Percentiles rank a stretch among this genome's conserved stretches.
These are phyloP conservation scores for Sporothrix humicola DNA, from an alignment of 2,329 filamentous ascomycete genomes.

Conservation along the genomic window DNA sequence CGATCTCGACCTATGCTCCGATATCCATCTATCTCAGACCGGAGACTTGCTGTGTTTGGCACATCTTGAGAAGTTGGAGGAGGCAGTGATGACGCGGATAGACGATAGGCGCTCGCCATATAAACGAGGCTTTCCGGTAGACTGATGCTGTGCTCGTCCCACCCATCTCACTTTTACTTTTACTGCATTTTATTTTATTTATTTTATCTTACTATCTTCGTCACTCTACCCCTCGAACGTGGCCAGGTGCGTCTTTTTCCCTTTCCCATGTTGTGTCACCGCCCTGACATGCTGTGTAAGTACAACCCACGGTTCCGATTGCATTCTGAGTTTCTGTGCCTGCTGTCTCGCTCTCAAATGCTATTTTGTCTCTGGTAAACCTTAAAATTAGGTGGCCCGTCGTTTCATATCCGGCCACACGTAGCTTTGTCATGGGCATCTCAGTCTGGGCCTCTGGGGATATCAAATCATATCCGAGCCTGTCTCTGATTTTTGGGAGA, in stretches of 20 bases:
- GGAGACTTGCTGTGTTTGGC: slow-evolving; percentile 23
- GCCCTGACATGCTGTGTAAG: slow-evolving; percentile 28
- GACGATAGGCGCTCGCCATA: slow-evolving; percentile 9
- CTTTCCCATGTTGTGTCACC: slow-evolving; percentile 23
- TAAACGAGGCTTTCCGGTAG: slow-evolving; percentile 6
- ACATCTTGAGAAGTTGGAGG: neutral
- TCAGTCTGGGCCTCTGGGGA: neutral
- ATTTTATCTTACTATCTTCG: too few species aligned
- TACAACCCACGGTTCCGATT: slow-evolving; percentile 23
- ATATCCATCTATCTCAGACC: slow-evolving; percentile 26
- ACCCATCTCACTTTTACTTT: too few species aligned
- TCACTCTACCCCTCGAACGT: neutral
- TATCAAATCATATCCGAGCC: neutral
- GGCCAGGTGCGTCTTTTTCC: neutral
- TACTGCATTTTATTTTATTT: too few species aligned
- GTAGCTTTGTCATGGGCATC: slow-evolving; percentile 29
- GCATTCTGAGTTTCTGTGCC: slow-evolving; percentile 5
- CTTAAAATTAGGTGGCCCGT: slow-evolving; percentile 2
- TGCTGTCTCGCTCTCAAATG: slow-evolving; percentile 15
- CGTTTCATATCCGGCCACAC: slow-evolving; percentile 27
- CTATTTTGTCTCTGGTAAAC: slow-evolving; percentile 15
- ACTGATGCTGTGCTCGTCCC: neutral
- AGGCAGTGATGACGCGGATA: neutral
- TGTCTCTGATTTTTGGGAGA: neutral
- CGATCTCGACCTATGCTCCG: slow-evolving; percentile 11